A percentile compares a stretch with the other conserved stretches of the same genome.
Evolutionary conservation across 148 eudicot genomes (phyloP).

Genomic region (Rhododendron molle): DNA sequence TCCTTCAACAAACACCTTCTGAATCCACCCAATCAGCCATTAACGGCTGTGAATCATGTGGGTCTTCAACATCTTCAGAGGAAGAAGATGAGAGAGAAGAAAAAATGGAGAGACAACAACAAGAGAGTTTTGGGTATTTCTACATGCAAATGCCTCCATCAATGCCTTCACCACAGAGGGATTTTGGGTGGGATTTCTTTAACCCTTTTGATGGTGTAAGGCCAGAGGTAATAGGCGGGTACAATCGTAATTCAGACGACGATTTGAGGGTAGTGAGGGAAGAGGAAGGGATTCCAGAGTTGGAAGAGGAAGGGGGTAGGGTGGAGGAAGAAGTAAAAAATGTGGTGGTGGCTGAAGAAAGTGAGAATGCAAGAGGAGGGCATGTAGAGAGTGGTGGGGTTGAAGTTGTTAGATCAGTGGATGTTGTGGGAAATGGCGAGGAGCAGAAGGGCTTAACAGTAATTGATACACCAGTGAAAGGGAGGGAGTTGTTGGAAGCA

Average conservation of each 20-base stretch:
- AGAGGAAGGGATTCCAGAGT: slow-evolving; percentile 73
- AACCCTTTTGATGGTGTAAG: slow-evolving; percentile 68
- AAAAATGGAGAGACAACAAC: slow-evolving; percentile 16
- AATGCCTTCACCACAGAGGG: slow-evolving; percentile 71
- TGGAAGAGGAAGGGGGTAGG: slow-evolving; percentile 61
- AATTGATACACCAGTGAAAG: slow-evolving; percentile 51
- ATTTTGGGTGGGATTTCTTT: slow-evolving; percentile 95
- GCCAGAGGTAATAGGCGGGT: slow-evolving; percentile 43
- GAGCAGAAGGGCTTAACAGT: slow-evolving; percentile 57
- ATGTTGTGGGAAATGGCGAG: slow-evolving; percentile 26
- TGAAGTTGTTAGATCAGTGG: slow-evolving; percentile 36
- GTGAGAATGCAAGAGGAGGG: slow-evolving; percentile 11
- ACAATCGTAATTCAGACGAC: slow-evolving; percentile 46
- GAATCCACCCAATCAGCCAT: slow-evolving; percentile 43
- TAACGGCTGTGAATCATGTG: slow-evolving; percentile 24
- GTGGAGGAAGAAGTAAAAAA: slow-evolving; percentile 20
- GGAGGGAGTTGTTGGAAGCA: slow-evolving; percentile 85
- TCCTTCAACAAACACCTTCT: slow-evolving; percentile 57
- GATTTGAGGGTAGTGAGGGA: slow-evolving; percentile 73
- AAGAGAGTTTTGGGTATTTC: slow-evolving; percentile 46
- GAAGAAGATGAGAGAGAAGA: slow-evolving; percentile 28
- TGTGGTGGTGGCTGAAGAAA: slow-evolving; percentile 20
- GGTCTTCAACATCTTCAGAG: slow-evolving; percentile 27
- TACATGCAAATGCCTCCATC: slow-evolving; percentile 59
- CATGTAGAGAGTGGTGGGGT: slow-evolving; percentile 21